Conservation (phyloP, 169 alveolate genomes). For the Ichthyophthirius multifiliis region DNA sequence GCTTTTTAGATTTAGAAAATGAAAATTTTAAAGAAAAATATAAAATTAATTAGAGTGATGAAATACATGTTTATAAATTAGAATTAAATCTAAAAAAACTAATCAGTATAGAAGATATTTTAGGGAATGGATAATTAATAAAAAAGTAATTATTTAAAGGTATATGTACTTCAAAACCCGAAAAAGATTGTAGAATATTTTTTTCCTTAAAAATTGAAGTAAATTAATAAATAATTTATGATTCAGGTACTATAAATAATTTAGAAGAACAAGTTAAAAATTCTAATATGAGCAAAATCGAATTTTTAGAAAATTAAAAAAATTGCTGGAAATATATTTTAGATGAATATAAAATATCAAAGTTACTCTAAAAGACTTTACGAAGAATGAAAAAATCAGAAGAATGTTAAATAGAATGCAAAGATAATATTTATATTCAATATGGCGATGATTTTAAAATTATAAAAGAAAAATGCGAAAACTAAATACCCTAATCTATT, state of each 20-base stretch:
- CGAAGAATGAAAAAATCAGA: conserved; percentile 36
- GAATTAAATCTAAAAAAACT: conserved; percentile 21
- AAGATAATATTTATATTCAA: not conserved
- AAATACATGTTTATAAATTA: not conserved
- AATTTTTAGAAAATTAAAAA: not conserved
- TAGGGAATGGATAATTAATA: conserved; percentile 13
- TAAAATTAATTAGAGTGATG: not conserved
- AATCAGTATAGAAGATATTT: conserved; percentile 33
- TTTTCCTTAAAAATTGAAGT: conserved; percentile 3
- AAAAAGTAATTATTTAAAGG: conserved; percentile 24
- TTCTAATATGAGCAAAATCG: too few species aligned
- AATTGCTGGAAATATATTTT: not conserved
- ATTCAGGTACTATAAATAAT: not conserved
- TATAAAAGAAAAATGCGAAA: conserved; percentile 9
- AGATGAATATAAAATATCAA: conserved; percentile 33
- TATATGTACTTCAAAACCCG: conserved; percentile 28
- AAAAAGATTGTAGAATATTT: conserved; percentile 2
- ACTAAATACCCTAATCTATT: conserved; percentile 3
- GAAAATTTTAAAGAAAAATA: not conserved
- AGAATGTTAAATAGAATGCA: not conserved
- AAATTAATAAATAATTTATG: not conserved
- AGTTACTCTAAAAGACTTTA: conserved; percentile 6
- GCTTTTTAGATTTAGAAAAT: conserved; percentile 1
- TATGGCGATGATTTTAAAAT: conserved; percentile 37
- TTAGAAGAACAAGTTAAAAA: not conserved